Evolutionary conservation across 2,329 filamentous ascomycete genomes (phyloP).

Genomic region (Sarocladium brachiariae): DNA sequence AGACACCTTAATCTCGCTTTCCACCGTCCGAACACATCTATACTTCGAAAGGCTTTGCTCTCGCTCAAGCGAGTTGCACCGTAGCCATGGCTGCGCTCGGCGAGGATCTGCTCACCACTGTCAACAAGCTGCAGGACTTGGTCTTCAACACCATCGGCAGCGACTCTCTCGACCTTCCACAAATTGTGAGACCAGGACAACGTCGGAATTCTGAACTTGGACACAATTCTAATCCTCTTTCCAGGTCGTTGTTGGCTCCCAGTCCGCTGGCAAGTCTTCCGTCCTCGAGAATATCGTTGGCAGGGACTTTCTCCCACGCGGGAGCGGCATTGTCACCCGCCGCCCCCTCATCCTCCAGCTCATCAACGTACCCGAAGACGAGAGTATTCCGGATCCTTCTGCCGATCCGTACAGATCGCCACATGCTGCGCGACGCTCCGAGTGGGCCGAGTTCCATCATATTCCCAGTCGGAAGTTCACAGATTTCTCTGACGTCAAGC

Average conservation of each 20-base stretch:
- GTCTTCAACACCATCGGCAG: constrained; percentile 99
- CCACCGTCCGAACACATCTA: background rate
- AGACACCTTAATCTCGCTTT: background rate
- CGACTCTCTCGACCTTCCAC: constrained; percentile 92
- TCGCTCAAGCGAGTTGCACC: constrained; percentile 11
- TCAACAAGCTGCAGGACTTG: constrained; percentile 97
- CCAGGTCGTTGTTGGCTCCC: constrained; percentile 94
- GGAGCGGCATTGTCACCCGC: constrained; percentile 92
- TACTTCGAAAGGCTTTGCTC: constrained; percentile 6
- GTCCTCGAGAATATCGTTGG: constrained; percentile 99
- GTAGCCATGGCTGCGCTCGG: constrained; percentile 81
- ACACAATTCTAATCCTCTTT: constrained; percentile 1
- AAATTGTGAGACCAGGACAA: constrained; percentile 67
- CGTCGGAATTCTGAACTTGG: constrained; percentile 10
- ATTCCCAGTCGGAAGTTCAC: constrained; percentile 83
- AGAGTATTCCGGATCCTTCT: constrained; percentile 55
- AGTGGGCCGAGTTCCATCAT: constrained; percentile 96
- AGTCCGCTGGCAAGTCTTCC: constrained; percentile 96
- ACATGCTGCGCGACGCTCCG: constrained; percentile 57
- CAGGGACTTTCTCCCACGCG: constrained; percentile 91
- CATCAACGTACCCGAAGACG: constrained; percentile 87
- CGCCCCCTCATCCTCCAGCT: constrained; percentile 93
- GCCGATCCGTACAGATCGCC: constrained; percentile 71
- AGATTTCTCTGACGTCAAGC: constrained; percentile 88
- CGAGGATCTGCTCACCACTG: constrained; percentile 88